Base-by-base conservation (phyloP, 768 basidiomycete genomes). In the Leccinum pellstonianum region DNA sequence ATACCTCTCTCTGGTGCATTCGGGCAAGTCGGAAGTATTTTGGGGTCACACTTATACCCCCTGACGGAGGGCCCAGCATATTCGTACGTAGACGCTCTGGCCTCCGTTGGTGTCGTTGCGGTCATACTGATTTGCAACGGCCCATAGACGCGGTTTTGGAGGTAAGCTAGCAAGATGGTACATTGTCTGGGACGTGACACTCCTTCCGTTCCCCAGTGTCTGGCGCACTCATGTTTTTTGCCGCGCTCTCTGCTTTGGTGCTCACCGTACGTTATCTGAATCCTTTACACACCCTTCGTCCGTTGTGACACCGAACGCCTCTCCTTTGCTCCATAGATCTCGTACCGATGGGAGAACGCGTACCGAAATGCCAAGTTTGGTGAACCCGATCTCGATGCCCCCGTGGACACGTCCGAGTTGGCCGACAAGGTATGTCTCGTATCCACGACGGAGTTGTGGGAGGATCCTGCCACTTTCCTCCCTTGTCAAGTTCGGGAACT, bases 281-380 rank as follows among this genome's bases (percentile, higher is more conserved):
- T 19, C 25, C 25, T 31, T 51, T 21, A 5, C 37, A 29, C 9
- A 11, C 14, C 19, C 33, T 29, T 23, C 10, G 8, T 1, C 12
- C 55, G n/a, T 23, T 3, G 41, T 17, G n/a, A 47, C 7, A 12
- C 21, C 8, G 10, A 25, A 25, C 19, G 4, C 10, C 31, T 31
- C 1, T 8, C 29, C 21, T 3, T 17, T 9, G 9, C 2, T 19
- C 5, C 50, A 12, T 12, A 90, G 88, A 71, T 81, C n/a, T 87
- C 86, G 1, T 91, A 87, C 64, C 82, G 83, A 43, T 64, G 71
- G 65, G 87, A 89, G 29, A 91, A 90, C 59, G 74, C 77, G 5
- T 77, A 77, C 15, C 76, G 88, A 41, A 79, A 90, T 64, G 73
- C 70, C 47, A 59, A 74, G 27, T 81, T 84, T 58, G 88, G 88